phyloP scores from a whole-genome alignment of 257 asterid species.

The Forsythia suspensa region DNA sequence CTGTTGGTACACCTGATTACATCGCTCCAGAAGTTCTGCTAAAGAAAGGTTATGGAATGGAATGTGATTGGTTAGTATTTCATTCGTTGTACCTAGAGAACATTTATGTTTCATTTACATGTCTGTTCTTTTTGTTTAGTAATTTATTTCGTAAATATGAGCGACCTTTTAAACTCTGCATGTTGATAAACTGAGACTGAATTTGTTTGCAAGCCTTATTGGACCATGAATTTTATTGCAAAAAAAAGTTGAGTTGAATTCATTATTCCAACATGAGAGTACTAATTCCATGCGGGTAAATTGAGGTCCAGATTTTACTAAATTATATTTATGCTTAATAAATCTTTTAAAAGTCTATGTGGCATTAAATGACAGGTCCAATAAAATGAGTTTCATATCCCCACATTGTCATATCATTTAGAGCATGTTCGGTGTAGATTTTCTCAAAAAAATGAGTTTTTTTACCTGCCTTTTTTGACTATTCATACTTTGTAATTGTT shows the following conservation, averaged over 20 bases:
- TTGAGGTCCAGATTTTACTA: not conserved
- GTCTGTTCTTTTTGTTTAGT: not conserved
- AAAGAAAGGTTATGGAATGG: constrained; percentile 38
- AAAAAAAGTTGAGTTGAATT: not conserved
- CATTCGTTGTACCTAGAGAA: not conserved
- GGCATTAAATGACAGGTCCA: too few species aligned
- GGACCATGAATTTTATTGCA: not conserved
- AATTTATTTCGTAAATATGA: not conserved
- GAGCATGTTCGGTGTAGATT: too few species aligned
- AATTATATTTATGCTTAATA: not conserved
- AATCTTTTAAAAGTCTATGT: not conserved
- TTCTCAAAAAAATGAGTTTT: too few species aligned
- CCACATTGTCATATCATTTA: too few species aligned
- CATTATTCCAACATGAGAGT: not conserved
- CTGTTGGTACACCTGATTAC: constrained; percentile 37
- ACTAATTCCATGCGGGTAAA: not conserved
- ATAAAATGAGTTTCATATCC: too few species aligned
- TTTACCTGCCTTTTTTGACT: too few species aligned
- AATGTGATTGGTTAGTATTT: constrained; percentile 34
- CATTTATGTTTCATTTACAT: not conserved
- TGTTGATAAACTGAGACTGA: not conserved
- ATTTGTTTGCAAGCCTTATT: not conserved
- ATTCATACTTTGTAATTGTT: too few species aligned
- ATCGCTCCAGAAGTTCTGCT: constrained; percentile 34
- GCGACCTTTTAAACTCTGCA: not conserved